Evolutionary conservation across 1,284 basidiomycete genomes (phyloP), one percentile per base, ranked within the genome.

Genomic region (Sanghuangporus weigelae): DNA sequence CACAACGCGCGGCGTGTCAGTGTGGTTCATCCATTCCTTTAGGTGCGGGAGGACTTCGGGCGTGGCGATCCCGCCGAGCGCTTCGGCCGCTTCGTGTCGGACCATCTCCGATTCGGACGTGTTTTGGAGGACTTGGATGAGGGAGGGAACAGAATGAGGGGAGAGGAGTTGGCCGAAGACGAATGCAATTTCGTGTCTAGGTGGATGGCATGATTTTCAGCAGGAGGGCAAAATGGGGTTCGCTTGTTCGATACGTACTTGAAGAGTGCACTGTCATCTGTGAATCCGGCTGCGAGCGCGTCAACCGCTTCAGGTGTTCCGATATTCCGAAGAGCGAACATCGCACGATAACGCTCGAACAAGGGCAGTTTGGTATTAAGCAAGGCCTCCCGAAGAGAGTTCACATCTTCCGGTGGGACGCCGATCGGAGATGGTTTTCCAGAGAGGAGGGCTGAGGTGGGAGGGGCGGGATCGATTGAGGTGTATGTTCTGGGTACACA

Each of bases 21-120:
- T 78, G 66, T 88, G 82, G 36, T 78, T 77, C 75, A 93, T 89
- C 89, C 95, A 98, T 72, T 95, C 90, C 68, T 89, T 86, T 36
- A 99, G 79, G 66, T 95, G 84, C 2, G 90, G 88, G 26, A 98
- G 79, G 7, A 98, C 95, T 62, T 92, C 95, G 1, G 95, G 93
- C 2, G 93, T 95, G 1, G 92, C 95, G 59, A 99, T 98, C 3
- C 96, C 95, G 21, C 97, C 97, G 0, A 99, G 84, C 2, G 97
- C 97, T 76, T 99, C 97, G 6, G 97, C 97, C 21, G 96, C 97
- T 77, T 99, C 97, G 72, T 99, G 97, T 26, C 97, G 86, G 4
- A 99, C 97, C 97, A 99, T 99, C 64, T 97, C 95, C 55, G 91
- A 90, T 76, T 99, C 97, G 0, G 77, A 73, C 0, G 73, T 66